Evolutionary conservation across 2,329 filamentous ascomycete species (phyloP).

Genomic region (Hawksworthiomyces lignivorus): DNA sequence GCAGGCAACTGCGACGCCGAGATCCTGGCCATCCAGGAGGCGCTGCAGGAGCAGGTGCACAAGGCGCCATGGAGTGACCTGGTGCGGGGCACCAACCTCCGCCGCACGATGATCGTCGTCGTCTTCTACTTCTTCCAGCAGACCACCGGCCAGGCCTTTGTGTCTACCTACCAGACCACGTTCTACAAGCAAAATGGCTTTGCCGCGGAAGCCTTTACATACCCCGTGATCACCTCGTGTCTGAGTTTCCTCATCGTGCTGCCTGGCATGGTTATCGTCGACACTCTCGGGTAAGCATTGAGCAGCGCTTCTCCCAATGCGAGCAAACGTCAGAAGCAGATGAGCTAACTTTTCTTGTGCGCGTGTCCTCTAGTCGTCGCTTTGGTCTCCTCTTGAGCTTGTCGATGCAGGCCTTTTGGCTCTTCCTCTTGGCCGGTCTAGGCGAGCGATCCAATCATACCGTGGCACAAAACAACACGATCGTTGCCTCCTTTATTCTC

Average conservation of each 20-base stretch:
- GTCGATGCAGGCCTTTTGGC: constrained; percentile 10
- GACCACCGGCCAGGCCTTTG: constrained; percentile 16
- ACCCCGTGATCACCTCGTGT: constrained; percentile 12
- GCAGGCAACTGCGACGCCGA: constrained; percentile 6
- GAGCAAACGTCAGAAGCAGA: too few species aligned
- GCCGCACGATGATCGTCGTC: constrained; percentile 14
- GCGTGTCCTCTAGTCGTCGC: constrained; percentile 10
- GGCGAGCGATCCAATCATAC: constrained; percentile 6
- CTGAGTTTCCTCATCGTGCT: constrained; percentile 9
- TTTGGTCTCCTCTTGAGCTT: constrained; percentile 10
- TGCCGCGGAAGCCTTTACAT: constrained; percentile 13
- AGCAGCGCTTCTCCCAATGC: too few species aligned
- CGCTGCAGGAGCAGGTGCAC: constrained; percentile 25
- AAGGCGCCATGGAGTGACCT: constrained; percentile 16
- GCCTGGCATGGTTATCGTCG: constrained; percentile 9
- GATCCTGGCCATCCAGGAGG: constrained; percentile 16
- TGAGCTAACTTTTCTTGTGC: too few species aligned
- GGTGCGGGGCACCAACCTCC: constrained; percentile 12
- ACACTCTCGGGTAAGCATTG: neutral
- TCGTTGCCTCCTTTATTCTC: constrained; percentile 16
- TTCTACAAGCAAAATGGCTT: constrained; percentile 16
- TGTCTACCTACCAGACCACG: constrained; percentile 15
- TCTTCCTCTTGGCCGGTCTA: constrained; percentile 14
- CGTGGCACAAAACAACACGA: constrained; percentile 5
- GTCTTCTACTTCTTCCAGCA: constrained; percentile 12